Conservation (phyloP, 129 eudicot species). For the Lactuca saligna region DNA sequence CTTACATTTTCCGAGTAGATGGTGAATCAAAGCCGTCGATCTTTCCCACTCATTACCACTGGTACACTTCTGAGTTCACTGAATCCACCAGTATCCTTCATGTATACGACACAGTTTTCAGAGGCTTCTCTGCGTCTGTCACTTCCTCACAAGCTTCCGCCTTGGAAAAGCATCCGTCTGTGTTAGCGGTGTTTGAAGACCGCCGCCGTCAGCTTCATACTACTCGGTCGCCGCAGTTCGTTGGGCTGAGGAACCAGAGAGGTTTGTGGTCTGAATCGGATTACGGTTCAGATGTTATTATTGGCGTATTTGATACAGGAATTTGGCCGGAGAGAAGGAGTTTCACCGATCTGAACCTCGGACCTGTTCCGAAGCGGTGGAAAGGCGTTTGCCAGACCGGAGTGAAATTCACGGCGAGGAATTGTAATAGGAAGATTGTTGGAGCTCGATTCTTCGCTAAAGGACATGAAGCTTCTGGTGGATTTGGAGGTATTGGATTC, state of each 20-base stretch:
- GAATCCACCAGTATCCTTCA: constrained; percentile 58
- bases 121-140: constrained; percentile 76
- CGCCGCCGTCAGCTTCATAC: constrained; percentile 71
- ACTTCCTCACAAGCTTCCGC: constrained; percentile 44
- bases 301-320: constrained; percentile 81
- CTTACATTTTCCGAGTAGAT: constrained; percentile 71
- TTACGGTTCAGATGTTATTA: constrained; percentile 74
- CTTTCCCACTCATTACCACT: constrained; percentile 80
- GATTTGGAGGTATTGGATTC: constrained; percentile 49
- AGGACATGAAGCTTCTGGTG: constrained; percentile 73
- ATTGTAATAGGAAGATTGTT: constrained; percentile 60
- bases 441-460: constrained; percentile 73
- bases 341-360: constrained; percentile 72
- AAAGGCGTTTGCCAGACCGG: constrained; percentile 64
- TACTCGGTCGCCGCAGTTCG: constrained; percentile 77
- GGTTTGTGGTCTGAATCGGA: constrained; percentile 91
- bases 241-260: constrained; percentile 68
- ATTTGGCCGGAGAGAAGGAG: constrained; percentile 88
- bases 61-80: constrained; percentile 80
- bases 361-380: constrained; percentile 75
- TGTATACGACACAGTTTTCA: constrained; percentile 74
- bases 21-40: constrained; percentile 62
- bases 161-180: constrained; percentile 48
- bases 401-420: constrained; percentile 36
- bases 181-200: constrained; percentile 64